Evolutionary conservation across 73 alveolate genomes (phyloP), one percentile per base, ranked within the genome.

Genomic region (Stentor coeruleus): DNA sequence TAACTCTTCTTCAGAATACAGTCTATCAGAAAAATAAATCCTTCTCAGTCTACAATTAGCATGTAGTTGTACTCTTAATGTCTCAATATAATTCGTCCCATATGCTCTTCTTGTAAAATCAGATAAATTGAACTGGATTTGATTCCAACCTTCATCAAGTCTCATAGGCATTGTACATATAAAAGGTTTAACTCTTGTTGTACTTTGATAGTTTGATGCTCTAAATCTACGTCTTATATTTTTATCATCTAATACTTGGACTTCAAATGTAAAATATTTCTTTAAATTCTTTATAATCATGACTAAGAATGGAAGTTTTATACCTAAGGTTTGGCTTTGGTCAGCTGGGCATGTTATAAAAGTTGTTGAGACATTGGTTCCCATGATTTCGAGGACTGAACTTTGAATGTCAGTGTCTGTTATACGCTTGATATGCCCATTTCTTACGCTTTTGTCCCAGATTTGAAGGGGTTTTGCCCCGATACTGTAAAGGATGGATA

Each of bases 71-170:
- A 94, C 98, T 85, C 98, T 86, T 39, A 86, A 83, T 3, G 98
- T 94, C 77, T 94, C 98, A 37, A 92, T 84, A 85, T 94, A 94
- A 90, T 94, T 94, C 40, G 98, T 94, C 75, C 98, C 98, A 88
- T 94, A 94, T 55, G 98, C 98, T 85, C 98, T 92, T 82, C 98
- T 84, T n/a, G 98, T 94, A 88, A 94, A 94, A 85, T 94, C 98
- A 3, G 97, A 90, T 88, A 94, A 89, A 87, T 94, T 92, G 89
- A 94, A 94, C 85, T 94, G 96, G 80, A 94, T 94, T 90, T 94
- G 96, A 81, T 94, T 94, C 97, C 98, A 94, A 36, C 98, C 98
- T 86, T 94, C 98, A 74, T 94, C 98, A 58, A 94, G 91, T 86
- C 95, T 94, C 97, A 94, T 91, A 42, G 98, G 98, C 92, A 94